Percentiles rank a stretch among this genome's conserved stretches.
Conservation (phyloP, 2,329 filamentous ascomycete genomes). For the Claviceps lovelessii region DNA sequence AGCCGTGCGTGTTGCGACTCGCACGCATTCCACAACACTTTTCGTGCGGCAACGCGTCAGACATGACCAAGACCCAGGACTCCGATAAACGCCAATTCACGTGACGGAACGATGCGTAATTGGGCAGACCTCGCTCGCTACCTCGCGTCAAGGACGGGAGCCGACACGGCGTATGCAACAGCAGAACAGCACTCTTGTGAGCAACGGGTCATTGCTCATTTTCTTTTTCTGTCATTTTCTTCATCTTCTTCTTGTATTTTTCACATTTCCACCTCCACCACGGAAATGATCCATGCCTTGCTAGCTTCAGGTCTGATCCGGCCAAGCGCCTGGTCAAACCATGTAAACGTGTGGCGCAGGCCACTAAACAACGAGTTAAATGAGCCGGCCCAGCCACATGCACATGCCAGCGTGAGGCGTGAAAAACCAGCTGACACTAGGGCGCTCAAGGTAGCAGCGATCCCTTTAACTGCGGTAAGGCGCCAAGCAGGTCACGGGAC, state of each 20-base stretch:
- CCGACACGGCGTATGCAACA: too few species aligned
- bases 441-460: background rate
- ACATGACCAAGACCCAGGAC: too few species aligned
- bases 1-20: background rate
- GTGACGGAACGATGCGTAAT: background rate
- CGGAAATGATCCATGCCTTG: background rate
- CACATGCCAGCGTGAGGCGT: background rate
- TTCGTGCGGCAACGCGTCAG: background rate
- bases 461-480: too few species aligned
- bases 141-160: too few species aligned
- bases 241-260: too few species aligned
- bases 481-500: too few species aligned
- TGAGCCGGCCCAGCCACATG: too few species aligned
- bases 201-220: too few species aligned
- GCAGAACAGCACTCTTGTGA: too few species aligned
- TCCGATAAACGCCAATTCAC: background rate
- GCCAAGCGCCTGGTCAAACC: background rate
- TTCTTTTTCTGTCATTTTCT: background rate
- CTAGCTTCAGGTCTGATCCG: background rate
- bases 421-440: background rate
- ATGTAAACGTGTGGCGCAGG: background rate
- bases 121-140: too few species aligned
- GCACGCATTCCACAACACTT: background rate
- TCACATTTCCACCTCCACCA: background rate
- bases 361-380: background rate